Evolutionary conservation across 1,284 basidiomycete genomes (phyloP), one percentile per base, ranked within the genome.

Genomic region (Thelephora terrestris): DNA sequence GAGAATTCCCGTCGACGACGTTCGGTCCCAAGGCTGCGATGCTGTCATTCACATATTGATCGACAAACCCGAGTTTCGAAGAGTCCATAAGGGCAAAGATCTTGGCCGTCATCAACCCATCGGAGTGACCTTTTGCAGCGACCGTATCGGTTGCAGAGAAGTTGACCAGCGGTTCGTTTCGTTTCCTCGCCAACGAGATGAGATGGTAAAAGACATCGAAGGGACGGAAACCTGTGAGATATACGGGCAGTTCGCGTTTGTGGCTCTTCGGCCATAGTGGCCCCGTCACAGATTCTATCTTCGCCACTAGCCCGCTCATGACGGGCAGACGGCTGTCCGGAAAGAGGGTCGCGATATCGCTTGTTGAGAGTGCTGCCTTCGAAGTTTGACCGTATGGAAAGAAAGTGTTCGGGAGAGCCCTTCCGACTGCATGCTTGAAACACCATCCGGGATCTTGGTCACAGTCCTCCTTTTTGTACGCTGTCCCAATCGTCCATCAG

Each of bases 51-150:
- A 84, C 73, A 59, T 78, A 85, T 57, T 88, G 84, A 7, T 70
- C 74, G 9, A 63, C 63, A 61, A 86, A 87, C 2, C 83, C 84
- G 0, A 88, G 70, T 54, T 72, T 75, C 23, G 80, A 83, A 55
- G 70, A 67, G 29, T 68, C 68, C 47, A 72, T 65, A 24, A 67
- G 61, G 3, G 79, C 79, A 58, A 88, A 86, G 14, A 73, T 69
- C 58, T 74, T 74, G 4, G 79, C 79, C 0, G 81, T 76, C 16
- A 70, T 61, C 57, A 75, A 78, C 1, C 85, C 85, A 55, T 86
- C 79, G 10, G 68, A 67, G 60, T 82, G 85, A 3, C 83, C 84
- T 48, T 67, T 64, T 3, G 65, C 55, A 46, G 62, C 66, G 48
- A 58, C 57, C 47, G 50, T 49, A 42, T 38, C 49, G 47, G 52